These are phyloP conservation scores for Wickerhamomyces chambardii DNA, from an alignment of 805 yeast species.

Conservation along the genomic window DNA sequence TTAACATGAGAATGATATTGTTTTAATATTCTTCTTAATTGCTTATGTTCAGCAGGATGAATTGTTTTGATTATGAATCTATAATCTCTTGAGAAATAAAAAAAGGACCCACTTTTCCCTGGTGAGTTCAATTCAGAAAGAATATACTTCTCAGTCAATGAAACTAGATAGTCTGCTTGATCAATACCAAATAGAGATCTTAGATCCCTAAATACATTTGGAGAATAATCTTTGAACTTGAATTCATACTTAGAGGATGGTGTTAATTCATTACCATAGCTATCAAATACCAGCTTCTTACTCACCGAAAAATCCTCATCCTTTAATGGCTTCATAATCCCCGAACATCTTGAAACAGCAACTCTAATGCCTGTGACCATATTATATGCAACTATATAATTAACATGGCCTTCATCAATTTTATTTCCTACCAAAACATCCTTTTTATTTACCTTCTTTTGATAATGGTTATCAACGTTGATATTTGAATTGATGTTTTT, in stretches of 20 bases:
- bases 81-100: constrained; percentile 90
- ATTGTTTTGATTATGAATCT: constrained; percentile 93
- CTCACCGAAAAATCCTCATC: constrained; percentile 63
- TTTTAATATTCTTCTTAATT: constrained; percentile 61
- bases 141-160: constrained; percentile 88
- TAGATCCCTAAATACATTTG: constrained; percentile 86
- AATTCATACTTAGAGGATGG: constrained; percentile 94
- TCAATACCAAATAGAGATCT: constrained; percentile 78
- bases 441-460: no score
- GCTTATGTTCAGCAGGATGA: constrained; percentile 87
- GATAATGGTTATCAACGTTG: background rate
- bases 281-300: constrained; percentile 80
- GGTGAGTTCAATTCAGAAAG: constrained; percentile 91
- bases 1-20: constrained; percentile 78
- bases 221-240: constrained; percentile 94
- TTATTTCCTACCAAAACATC: constrained; percentile 65
- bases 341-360: constrained; percentile 88
- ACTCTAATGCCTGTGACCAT: constrained; percentile 97
- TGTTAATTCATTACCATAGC: constrained; percentile 79
- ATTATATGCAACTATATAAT: constrained; percentile 89
- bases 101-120: constrained; percentile 94
- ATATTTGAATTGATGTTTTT: constrained; percentile 9
- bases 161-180: constrained; percentile 91
- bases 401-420: constrained; percentile 88
- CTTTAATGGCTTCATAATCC: constrained; percentile 64